Percentiles rank a stretch among this genome's conserved stretches.
phyloP scores from a whole-genome alignment of 2,329 filamentous ascomycete species.

The Botrytis medusae region DNA sequence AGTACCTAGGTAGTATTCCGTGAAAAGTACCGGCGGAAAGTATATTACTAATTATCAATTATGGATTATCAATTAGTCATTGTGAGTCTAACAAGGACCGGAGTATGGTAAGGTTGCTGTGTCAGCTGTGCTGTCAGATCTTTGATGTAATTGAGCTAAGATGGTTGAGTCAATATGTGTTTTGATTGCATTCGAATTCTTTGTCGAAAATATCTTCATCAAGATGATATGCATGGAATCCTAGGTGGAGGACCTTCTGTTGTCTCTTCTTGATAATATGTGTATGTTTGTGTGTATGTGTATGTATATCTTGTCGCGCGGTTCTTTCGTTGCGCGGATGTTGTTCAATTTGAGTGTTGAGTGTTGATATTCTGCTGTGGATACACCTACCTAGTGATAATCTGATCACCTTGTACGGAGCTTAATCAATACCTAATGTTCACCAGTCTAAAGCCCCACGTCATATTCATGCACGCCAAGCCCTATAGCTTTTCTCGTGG shows the following conservation, averaged over 20 bases:
- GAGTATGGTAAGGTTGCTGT: neutral
- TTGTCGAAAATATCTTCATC: neutral
- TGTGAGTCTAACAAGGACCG: neutral
- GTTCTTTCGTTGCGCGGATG: conserved; percentile 1
- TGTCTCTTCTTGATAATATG: neutral
- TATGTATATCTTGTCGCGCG: conserved; percentile 5
- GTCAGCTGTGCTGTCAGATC: neutral
- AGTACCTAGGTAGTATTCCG: too few relatives aligned
- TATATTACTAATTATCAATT: neutral
- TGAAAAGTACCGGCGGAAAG: too few relatives aligned
- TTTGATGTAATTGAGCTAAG: neutral
- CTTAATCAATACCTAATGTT: neutral
- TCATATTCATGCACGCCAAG: conserved; percentile 3
- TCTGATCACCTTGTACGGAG: neutral
- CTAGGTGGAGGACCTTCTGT: neutral
- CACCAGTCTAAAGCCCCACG: neutral
- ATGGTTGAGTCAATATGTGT: neutral
- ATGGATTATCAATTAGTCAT: neutral
- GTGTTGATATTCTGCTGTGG: neutral
- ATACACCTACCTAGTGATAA: neutral
- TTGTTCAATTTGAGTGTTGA: neutral
- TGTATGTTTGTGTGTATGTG: too few relatives aligned
- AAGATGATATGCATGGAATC: neutral
- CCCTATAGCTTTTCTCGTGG: neutral
- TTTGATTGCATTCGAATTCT: neutral